phyloP scores from a whole-genome alignment of 1,139 yeast species.

The Meyerozyma athensensis region DNA sequence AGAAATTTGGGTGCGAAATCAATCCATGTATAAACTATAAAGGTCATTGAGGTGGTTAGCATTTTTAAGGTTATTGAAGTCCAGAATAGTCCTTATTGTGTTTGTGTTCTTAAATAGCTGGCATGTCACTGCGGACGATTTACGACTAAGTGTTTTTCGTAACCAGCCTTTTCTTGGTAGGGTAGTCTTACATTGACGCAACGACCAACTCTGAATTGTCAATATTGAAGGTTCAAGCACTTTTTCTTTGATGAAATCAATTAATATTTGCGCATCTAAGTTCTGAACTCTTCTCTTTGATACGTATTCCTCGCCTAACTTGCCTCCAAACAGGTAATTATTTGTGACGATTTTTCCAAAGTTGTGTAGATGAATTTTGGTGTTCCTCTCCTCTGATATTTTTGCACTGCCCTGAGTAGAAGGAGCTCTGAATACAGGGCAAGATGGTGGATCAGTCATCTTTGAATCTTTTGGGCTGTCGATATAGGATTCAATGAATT shows the following conservation, averaged over 20 bases:
- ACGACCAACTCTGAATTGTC: constrained; percentile 17
- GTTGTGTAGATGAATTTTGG: constrained; percentile 36
- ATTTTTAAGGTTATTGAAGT: neutral
- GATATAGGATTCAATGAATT: constrained; percentile 13
- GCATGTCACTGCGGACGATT: too few relatives aligned
- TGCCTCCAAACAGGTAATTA: constrained; percentile 32
- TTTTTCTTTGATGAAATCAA: constrained; percentile 19
- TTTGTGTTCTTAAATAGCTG: too few relatives aligned
- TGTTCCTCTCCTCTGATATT: constrained; percentile 18
- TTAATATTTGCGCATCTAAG: constrained; percentile 23
- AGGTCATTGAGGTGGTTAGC: neutral
- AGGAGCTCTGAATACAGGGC: constrained; percentile 16
- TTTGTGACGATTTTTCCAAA: constrained; percentile 48
- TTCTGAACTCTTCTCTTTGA: neutral
- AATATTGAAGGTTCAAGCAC: constrained; percentile 15
- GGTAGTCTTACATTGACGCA: constrained; percentile 30
- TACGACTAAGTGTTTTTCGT: too few relatives aligned
- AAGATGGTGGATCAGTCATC: constrained; percentile 16
- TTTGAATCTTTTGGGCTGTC: constrained; percentile 4
- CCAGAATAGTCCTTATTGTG: neutral
- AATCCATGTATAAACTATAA: neutral
- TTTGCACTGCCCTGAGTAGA: constrained; percentile 26
- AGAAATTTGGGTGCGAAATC: constrained; percentile 1
- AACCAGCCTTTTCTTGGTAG: constrained; percentile 23
- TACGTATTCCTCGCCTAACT: constrained; percentile 26